Conservation (phyloP, 768 basidiomycete species). For the Coprinopsis cinerea region DNA sequence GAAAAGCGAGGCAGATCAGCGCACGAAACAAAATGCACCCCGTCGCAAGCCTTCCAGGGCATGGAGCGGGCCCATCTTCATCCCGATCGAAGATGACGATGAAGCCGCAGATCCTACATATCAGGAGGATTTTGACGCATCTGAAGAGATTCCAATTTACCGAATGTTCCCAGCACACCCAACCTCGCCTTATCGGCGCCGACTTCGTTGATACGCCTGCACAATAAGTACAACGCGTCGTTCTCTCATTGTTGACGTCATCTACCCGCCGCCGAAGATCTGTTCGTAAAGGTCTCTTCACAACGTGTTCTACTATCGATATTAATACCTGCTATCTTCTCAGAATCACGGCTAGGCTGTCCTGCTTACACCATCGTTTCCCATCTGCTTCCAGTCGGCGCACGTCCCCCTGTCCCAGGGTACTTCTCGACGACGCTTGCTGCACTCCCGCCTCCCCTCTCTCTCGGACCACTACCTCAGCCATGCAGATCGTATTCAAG, state of each 20-base stretch:
- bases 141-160: not conserved
- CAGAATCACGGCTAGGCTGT: not conserved
- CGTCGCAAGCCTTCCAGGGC: not conserved
- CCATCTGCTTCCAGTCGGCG: not conserved
- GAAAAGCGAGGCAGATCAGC: conserved; percentile 7
- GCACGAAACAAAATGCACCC: not conserved
- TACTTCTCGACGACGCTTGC: not conserved
- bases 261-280: not conserved
- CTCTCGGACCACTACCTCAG: conserved; percentile 6
- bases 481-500: conserved; percentile 33
- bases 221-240: not conserved
- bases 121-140: not conserved
- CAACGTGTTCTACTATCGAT: not conserved
- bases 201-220: not conserved
- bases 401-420: not conserved
- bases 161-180: not conserved
- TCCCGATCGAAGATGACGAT: conserved; percentile 6
- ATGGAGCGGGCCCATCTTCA: not conserved
- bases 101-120: not conserved
- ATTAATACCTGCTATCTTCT: not conserved
- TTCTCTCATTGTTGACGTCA: conserved; percentile 15
- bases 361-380: not conserved
- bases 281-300: not conserved
- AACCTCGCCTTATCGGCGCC: not conserved
- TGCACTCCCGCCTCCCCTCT: conserved; percentile 1